Percentiles rank a stretch among this genome's conserved stretches.
phyloP scores from a whole-genome alignment of 2,329 filamentous ascomycete species.

The Pseudocercospora crystallina region DNA sequence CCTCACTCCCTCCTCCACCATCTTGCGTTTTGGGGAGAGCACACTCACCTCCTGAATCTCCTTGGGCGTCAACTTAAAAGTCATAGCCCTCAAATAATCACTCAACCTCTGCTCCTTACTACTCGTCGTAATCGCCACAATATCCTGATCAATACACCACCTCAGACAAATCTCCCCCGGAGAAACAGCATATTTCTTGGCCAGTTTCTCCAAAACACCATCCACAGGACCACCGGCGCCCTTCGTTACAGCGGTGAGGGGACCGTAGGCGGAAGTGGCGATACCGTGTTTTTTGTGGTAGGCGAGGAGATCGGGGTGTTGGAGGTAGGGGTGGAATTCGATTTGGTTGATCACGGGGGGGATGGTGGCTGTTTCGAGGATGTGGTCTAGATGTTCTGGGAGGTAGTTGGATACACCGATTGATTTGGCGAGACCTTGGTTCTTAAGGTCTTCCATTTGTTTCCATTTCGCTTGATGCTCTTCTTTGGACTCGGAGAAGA shows the following conservation, averaged over 20 bases:
- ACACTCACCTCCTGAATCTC: slow-evolving; percentile 52
- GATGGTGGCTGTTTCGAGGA: slow-evolving; percentile 54
- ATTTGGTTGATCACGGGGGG: slow-evolving; percentile 66
- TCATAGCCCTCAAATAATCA: slow-evolving; percentile 56
- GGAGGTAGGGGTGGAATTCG: slow-evolving; percentile 68
- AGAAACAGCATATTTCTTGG: slow-evolving; percentile 62
- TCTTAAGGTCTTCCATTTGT: slow-evolving; percentile 59
- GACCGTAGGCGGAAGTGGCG: slow-evolving; percentile 49
- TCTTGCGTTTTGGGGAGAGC: no score
- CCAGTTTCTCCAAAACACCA: slow-evolving; percentile 49
- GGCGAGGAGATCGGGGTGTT: slow-evolving; percentile 58
- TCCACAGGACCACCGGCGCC: slow-evolving; percentile 58
- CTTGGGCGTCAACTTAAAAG: slow-evolving; percentile 59
- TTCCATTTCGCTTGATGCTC: slow-evolving; percentile 60
- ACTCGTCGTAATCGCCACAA: slow-evolving; percentile 60
- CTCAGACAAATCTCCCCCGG: slow-evolving; percentile 58
- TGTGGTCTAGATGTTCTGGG: slow-evolving; percentile 54
- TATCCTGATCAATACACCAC: slow-evolving; percentile 62
- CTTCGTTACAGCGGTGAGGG: slow-evolving; percentile 53
- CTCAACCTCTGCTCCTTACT: slow-evolving; percentile 59
- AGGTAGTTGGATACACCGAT: slow-evolving; percentile 66
- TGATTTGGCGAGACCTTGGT: slow-evolving; percentile 57
- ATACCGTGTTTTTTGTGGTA: slow-evolving; percentile 53
- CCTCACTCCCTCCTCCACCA: no score
- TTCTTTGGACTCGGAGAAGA: slow-evolving; percentile 54